Conservation (phyloP, 305 asterid species). For the Solanum hybrid region DNA sequence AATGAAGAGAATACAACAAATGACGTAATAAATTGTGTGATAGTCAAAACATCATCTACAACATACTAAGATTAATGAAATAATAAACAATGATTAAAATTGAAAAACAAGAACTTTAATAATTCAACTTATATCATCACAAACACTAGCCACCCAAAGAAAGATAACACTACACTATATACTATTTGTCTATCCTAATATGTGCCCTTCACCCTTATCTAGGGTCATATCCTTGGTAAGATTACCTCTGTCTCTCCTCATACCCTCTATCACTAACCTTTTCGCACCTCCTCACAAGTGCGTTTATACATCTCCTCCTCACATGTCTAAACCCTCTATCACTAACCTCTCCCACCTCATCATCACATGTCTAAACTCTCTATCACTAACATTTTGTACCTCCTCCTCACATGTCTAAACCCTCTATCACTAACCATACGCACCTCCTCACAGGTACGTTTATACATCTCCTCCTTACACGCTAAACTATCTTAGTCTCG, state of each 20-base stretch:
- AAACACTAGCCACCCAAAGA: neutral
- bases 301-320: neutral
- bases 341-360: rapidly evolving
- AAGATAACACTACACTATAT: neutral
- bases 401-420: no score
- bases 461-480: neutral
- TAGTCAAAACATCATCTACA: rapidly evolving
- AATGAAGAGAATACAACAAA: no score
- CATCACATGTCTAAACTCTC: neutral
- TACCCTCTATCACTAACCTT: neutral
- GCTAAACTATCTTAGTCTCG: neutral
- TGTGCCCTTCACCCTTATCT: neutral
- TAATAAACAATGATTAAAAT: neutral
- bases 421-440: neutral
- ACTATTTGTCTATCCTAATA: no score
- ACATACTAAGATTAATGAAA: no score
- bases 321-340: no score
- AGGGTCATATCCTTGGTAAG: no score
- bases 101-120: neutral
- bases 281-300: no score
- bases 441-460: no score
- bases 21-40: neutral
- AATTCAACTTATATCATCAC: neutral
- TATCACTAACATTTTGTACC: neutral
- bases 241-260: no score